Evolutionary conservation across 306 rosid species (phyloP), one percentile per base, ranked within the genome.

Genomic region (Fragaria vesca): DNA sequence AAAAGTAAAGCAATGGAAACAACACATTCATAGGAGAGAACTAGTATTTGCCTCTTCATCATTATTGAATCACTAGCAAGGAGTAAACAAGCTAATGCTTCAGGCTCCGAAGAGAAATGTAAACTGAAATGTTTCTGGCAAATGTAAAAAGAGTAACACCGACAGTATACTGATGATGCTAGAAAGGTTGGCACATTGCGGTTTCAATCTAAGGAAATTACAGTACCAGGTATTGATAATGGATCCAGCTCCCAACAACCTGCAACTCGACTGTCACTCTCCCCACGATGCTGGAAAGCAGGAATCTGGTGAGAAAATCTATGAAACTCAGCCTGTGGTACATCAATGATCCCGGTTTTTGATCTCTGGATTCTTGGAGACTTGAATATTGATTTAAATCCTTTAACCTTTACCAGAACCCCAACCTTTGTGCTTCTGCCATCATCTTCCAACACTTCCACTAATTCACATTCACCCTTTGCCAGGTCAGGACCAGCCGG

Each of bases 201-300:
- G 58, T 36, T 73, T 87, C 85, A 81, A 52, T 73, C 86, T 68
- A 67, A 9, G 24, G 52, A 69, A 50, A 63, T 58, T 21, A 81
- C 61, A 68, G 66, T 78, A 74, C 73, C 82, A 58, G 89, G 93
- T 32, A 81, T 28, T 47, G 93, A 85, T 46, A 74, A 75, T 32
- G 87, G 85, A 84, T 91, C 90, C 20, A 88, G 90, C 88, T 85
- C 93, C 93, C 92, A 90, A 83, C 87, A 89, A 26, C 92, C 96
- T 76, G 68, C 85, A 61, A 86, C 76, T 61, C 71, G 46, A 70
- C 70, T 58, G 74, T 79, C 68, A n/a, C 32, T 86, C 75, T 85
- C 84, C 74, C 86, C 86, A 0, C 65, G 74, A 72, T 71, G 90
- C 67, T 62, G 83, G 69, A 84, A 75, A 47, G 92, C 91, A 54